Conservation (phyloP, 345 rosid genomes). For the Erodium maritimum region DNA sequence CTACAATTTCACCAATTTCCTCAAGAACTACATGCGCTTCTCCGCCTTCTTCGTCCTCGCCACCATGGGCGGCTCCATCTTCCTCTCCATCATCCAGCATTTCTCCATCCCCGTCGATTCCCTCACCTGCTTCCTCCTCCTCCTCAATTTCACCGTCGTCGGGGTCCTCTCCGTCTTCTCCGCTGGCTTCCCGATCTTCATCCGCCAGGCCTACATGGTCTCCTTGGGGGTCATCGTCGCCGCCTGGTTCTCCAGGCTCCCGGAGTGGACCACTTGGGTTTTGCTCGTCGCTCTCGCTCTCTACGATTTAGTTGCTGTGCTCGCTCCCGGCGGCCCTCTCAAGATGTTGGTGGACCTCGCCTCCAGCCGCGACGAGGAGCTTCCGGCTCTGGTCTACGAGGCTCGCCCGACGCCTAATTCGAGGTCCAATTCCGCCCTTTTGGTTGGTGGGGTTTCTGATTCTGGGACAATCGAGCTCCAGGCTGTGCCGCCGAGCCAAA, state of each 20-base stretch:
- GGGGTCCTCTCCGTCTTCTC: constrained; percentile 78
- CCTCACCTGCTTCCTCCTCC: constrained; percentile 52
- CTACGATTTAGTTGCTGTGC: constrained; percentile 84
- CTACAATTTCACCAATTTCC: constrained; percentile 80
- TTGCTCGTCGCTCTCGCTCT: constrained; percentile 77
- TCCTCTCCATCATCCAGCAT: constrained; percentile 67
- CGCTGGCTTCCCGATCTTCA: constrained; percentile 57
- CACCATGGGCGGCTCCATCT: constrained; percentile 87
- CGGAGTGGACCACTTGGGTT: constrained; percentile 96
- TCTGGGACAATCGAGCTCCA: constrained; percentile 75
- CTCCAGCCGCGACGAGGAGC: constrained; percentile 79
- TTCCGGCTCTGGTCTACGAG: constrained; percentile 91
- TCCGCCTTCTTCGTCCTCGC: constrained; percentile 73
- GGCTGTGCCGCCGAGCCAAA: constrained; percentile 23
- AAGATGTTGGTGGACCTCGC: constrained; percentile 85
- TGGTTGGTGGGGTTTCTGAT: constrained; percentile 57
- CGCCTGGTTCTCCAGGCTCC: constrained; percentile 86
- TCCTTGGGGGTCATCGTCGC: constrained; percentile 77
- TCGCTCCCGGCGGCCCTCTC: constrained; percentile 96
- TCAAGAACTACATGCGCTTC: constrained; percentile 95
- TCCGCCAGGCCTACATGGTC: constrained; percentile 88
- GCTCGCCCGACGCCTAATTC: constrained; percentile 62
- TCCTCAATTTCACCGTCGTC: constrained; percentile 74
- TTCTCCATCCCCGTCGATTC: constrained; percentile 80
- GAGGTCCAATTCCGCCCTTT: constrained; percentile 39